Evolutionary conservation across 2,329 filamentous ascomycete species (phyloP), one percentile per base, ranked within the genome.

Genomic region (Botryotinia narcissicola): DNA sequence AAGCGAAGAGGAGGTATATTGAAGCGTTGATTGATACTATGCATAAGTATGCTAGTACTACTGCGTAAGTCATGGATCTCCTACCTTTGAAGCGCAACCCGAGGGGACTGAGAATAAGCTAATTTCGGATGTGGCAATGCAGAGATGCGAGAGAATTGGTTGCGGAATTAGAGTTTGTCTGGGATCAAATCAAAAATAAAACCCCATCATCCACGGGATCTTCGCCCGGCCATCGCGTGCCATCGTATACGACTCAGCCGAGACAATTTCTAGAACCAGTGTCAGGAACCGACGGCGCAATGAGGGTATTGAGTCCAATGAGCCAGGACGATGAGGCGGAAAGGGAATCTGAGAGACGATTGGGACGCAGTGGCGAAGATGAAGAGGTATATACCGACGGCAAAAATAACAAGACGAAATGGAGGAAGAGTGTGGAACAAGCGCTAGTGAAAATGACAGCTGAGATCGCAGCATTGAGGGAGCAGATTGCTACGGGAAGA

Each of bases 101-200:
- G 37, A 5, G 18, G 46, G 9, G 37, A 20, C n/a, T 42, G 46
- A 22, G 40, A 70, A 61, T 51, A 48, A 46, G 72, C 64, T 59
- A 74, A 67, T 60, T 75, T 77, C 35, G 57, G 16, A 69, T 35
- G 76, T 74, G 61, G 9, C 51, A 64, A 72, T 40, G 71, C 76
- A 91, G 89, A 67, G 94, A 97, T 81, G 94, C 94, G 12, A 88
- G 91, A 74, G 95, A 97, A 83, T 87, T 99, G 57, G 95, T 98
- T 54, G 87, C 91, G 16, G 96, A 99, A 82, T 89, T 99, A n/a
- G 96, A 99, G 83, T 99, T 98, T 79, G 95, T 99, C 57, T 99
- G 96, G 96, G 94, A 98, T 78, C 96, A 98, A 82, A 95, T 99
- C 78, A 97, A 96, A 82, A 92, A 92, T 78, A 98, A 95, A 79